These are phyloP conservation scores for Yamadazyma sp. DNA, from an alignment of 805 yeast genomes.

Conservation along the genomic window DNA sequence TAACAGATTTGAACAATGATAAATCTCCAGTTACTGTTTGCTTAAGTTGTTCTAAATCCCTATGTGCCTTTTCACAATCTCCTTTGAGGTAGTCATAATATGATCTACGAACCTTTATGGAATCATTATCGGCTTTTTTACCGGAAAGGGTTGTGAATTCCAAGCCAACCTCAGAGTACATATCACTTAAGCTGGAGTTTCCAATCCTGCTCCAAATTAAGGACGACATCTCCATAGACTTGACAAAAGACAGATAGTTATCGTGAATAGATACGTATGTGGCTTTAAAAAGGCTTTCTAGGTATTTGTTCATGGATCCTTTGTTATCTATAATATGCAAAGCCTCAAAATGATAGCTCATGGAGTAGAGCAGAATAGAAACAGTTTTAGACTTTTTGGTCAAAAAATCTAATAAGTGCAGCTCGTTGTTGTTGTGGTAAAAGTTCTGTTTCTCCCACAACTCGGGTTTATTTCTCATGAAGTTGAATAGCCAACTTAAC, in stretches of 20 bases:
- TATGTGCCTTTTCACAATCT: slow-evolving; percentile 39
- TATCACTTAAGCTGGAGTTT: slow-evolving; percentile 42
- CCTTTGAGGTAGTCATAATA: slow-evolving; percentile 38
- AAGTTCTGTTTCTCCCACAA: slow-evolving; percentile 47
- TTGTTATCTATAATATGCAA: slow-evolving; percentile 54
- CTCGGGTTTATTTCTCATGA: slow-evolving; percentile 66
- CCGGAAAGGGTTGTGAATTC: slow-evolving; percentile 29
- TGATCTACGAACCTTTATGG: slow-evolving; percentile 41
- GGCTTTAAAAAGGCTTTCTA: slow-evolving; percentile 60
- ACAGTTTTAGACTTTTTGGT: slow-evolving; percentile 53
- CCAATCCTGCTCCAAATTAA: slow-evolving; percentile 57
- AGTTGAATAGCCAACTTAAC: slow-evolving; percentile 71
- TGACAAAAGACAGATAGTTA: slow-evolving; percentile 40
- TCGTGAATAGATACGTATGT: slow-evolving; percentile 54
- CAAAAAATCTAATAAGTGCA: slow-evolving; percentile 64
- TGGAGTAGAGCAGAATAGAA: slow-evolving; percentile 50
- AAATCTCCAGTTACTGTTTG: slow-evolving; percentile 26
- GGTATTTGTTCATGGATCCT: slow-evolving; percentile 40
- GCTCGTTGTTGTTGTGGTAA: slow-evolving; percentile 49
- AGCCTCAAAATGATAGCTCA: slow-evolving; percentile 67
- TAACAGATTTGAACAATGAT: slow-evolving; percentile 42
- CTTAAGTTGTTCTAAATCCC: slow-evolving; percentile 33
- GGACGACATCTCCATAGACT: slow-evolving; percentile 46
- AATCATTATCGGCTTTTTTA: slow-evolving; percentile 39
- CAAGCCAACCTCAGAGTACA: slow-evolving; percentile 49